Base-by-base conservation (phyloP, 345 rosid species). In the Dipteronia sinensis region DNA sequence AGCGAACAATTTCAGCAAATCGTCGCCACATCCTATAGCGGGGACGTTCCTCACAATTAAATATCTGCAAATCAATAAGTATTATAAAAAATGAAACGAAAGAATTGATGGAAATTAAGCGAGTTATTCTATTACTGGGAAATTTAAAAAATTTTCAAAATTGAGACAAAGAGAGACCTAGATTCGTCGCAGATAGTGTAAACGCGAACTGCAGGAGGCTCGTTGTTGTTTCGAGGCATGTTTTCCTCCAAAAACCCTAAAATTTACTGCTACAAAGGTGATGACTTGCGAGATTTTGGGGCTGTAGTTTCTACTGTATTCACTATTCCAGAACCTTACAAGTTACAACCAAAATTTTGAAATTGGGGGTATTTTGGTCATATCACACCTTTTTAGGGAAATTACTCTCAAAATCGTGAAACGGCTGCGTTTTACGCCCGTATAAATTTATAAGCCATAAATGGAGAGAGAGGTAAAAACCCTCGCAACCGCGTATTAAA, bases 161-260 rank as follows among this genome's bases (percentile, higher is more conserved):
- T 59, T 59, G 51, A 22, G 9, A 27, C 20, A 44, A 25, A 55
- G 7, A 49, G 25, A 73, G 6, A 88, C 90, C 92, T 91, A 59
- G 99, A 92, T 82, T 94, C 99, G 75, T 94, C 95, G 77, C 95
- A 92, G 76, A 92, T 93, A 1, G 97, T 92, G 79, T 91, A 95
- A 38, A 92, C 98, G 19, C 95, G 90, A 85, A 92, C 85, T 19
- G 93, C 97, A 12, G 89, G 87, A 10, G 84, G 76, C 71, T 82
- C 91, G 49, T 96, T 97, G 78, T 84, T 90, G 88, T 76, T 74
- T 63, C 92, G 86, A 55, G 86, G 90, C 95, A 94, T 92, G 76
- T 38, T 79, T 63, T 72, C 65, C 74, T 34, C 29, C 29, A n/a
- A 19, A 72, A 65, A 65, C 77, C 62, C 77, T 74, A 74, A 11